Base-by-base conservation (phyloP, 2,329 filamentous ascomycete genomes). In the Alternaria longipes region DNA sequence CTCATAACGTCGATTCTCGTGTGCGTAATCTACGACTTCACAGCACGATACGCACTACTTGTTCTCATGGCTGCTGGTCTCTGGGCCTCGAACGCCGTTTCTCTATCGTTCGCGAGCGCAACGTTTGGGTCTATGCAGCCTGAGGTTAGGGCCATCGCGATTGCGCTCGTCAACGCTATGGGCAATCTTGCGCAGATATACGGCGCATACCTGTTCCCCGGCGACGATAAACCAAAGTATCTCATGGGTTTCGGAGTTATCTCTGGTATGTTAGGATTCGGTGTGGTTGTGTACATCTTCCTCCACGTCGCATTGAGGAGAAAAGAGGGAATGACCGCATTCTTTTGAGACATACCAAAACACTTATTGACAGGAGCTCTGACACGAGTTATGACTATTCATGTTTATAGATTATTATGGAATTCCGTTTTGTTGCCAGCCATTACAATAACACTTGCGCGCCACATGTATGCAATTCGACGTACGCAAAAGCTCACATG, bases 101-200 rank as follows among this genome's bases (percentile, higher is more conserved):
- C 82, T 0, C 76, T 88, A 18, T 81, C 84, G 0, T 87, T 84
- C 58, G 83, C 83, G 0, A 83, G 84, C 4, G 82, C 83, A 0
- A 84, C 83, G 0, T 86, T 87, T 66, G 80, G 80, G 1, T 71
- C 76, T 18, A 82, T 86, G 80, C 76, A 79, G 20, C 80, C 79
- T 0, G 84, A 86, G 63, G 81, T 81, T 3, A 74, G 85, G n/a
- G 84, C 81, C 14, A 81, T 87, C n/a, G 79, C 79, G 3, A 71
- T 87, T 22, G 85, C 84, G 1, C 70, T 86, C 9, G 82, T 86
- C 40, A 86, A 86, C 63, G 83, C 83, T 0, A 76, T 86, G 68
- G 85, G 84, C 4, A 87, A 86, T 62, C 69, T 86, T 11, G 83
- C 84, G 0, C 83, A 85, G 62, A 86, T 87, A 18, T 87, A 87